Evolutionary conservation across 208 protist species (phyloP).

Genomic region (Willaertia magna): DNA sequence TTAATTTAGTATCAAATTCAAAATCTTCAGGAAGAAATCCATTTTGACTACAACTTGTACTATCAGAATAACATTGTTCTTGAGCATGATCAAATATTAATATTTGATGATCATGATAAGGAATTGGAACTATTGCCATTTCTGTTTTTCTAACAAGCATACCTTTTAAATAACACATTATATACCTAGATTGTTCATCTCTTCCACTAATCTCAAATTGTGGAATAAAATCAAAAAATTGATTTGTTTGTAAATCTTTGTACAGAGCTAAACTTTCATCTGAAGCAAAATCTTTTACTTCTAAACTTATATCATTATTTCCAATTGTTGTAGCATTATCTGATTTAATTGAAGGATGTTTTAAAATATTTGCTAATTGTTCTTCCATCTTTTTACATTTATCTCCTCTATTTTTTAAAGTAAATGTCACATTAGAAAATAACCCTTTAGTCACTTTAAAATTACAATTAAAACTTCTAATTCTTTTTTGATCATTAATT

Average conservation of each 20-base stretch:
- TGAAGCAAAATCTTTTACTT: not conserved
- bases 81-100: not conserved
- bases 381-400: not conserved
- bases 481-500: not conserved
- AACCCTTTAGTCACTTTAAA: not conserved
- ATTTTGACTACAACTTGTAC: not conserved
- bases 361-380: not conserved
- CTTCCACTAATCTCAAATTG: not conserved
- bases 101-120: not conserved
- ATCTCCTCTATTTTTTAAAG: not conserved
- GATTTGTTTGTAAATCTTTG: not conserved
- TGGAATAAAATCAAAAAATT: not conserved
- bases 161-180: not conserved
- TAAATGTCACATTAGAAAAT: not conserved
- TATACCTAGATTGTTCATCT: not conserved
- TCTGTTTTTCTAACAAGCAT: not conserved
- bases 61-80: not conserved
- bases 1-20: not conserved
- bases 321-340: not conserved
- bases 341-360: not conserved
- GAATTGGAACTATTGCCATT: not conserved
- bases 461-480: not conserved
- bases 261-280: not conserved
- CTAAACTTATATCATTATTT: not conserved
- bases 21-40: not conserved